phyloP scores from a whole-genome alignment of 352 stramenopile genomes.

The Phytopythium oedochilum region DNA sequence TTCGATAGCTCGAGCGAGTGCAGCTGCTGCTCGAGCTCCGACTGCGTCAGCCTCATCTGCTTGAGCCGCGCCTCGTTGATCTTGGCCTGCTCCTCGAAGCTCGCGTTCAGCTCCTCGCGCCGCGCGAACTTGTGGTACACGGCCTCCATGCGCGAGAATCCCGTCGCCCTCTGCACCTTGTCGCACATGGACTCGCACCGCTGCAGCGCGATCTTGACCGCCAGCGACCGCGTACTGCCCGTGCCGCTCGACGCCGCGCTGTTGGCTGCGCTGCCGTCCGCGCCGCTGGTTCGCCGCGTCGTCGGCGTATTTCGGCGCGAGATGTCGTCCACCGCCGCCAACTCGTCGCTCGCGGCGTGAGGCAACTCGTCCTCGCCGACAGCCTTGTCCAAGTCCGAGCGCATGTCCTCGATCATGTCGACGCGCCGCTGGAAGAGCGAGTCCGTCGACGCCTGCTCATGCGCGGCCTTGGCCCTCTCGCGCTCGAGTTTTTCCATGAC shows the following conservation, averaged over 20 bases:
- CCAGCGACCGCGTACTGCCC: constrained; percentile 44
- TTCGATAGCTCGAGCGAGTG: constrained; percentile 64
- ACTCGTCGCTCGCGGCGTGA: constrained; percentile 1
- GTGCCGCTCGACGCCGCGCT: neutral
- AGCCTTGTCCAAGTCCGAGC: constrained; percentile 4
- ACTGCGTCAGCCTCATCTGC: constrained; percentile 73
- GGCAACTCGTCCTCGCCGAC: constrained; percentile 6
- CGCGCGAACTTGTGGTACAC: constrained; percentile 80
- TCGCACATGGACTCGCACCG: constrained; percentile 81
- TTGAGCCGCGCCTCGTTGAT: constrained; percentile 76
- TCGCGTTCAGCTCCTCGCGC: constrained; percentile 70
- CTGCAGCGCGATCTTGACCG: constrained; percentile 68
- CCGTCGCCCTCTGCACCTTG: constrained; percentile 79
- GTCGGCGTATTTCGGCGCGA: neutral
- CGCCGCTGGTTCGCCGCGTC: neutral
- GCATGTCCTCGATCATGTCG: constrained; percentile 73
- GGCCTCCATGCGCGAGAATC: constrained; percentile 69
- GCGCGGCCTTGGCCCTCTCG: constrained; percentile 49
- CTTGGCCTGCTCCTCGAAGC: constrained; percentile 79
- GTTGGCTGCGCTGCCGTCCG: neutral
- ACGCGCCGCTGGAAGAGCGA: constrained; percentile 63
- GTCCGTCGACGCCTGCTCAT: constrained; percentile 63
- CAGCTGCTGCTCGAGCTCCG: constrained; percentile 68
- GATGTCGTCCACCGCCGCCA: constrained; percentile 13
- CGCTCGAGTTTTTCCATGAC: constrained; percentile 68